A percentile compares a stretch with the other conserved stretches of the same genome.
Evolutionary conservation across 495 filamentous ascomycete genomes (phyloP).

Genomic region (Letharia columbiana): DNA sequence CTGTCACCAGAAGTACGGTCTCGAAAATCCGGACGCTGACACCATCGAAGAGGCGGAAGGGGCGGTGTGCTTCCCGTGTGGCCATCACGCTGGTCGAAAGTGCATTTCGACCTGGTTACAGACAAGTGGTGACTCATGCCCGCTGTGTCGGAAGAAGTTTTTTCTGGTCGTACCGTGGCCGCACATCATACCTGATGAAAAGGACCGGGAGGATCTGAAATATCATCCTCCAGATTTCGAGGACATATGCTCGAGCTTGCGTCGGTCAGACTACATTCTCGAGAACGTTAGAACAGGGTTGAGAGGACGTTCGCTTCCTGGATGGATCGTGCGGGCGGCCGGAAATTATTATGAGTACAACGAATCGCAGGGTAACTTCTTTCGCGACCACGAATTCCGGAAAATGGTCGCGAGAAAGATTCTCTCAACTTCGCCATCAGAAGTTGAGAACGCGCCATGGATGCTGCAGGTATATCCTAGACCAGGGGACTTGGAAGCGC

Average conservation of each 20-base stretch:
- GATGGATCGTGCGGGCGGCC: background rate
- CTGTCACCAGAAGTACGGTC: background rate
- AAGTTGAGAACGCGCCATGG: background rate
- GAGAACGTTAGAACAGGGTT: background rate
- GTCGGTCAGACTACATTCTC: background rate
- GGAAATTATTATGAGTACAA: background rate
- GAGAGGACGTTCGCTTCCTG: background rate
- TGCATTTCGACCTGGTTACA: background rate
- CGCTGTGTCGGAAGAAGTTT: background rate
- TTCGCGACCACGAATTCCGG: background rate
- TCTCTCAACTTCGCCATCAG: background rate
- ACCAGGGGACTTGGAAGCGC: background rate
- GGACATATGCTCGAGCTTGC: background rate
- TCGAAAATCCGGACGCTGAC: background rate
- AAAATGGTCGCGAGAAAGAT: background rate
- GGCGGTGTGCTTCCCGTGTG: background rate
- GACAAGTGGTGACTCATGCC: background rate
- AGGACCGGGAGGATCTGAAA: background rate
- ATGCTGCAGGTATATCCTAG: background rate
- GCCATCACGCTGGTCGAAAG: background rate
- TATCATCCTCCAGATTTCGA: background rate
- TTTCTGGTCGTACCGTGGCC: background rate
- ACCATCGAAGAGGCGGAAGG: background rate
- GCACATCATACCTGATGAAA: background rate
- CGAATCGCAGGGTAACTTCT: background rate